Percentiles rank a stretch among this genome's conserved stretches.
Evolutionary conservation across 2,329 filamentous ascomycete genomes (phyloP).

Genomic region (Coniosporium tulheliwenetii): DNA sequence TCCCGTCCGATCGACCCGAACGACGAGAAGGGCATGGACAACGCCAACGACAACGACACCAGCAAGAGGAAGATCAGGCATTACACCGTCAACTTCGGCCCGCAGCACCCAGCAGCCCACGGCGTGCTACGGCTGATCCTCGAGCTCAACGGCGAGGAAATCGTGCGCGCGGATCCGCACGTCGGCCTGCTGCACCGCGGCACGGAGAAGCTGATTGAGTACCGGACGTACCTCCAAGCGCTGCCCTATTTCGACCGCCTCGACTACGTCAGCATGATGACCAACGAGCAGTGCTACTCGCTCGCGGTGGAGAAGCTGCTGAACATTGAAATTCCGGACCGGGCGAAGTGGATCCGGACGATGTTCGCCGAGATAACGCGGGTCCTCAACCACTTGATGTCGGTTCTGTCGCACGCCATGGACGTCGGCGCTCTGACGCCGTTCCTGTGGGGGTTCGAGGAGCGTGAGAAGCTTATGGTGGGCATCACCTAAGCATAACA

Average conservation of each 20-base stretch:
- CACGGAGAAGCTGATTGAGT: slow-evolving; percentile 99
- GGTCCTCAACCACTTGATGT: slow-evolving; percentile 95
- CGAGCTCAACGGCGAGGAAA: slow-evolving; percentile 95
- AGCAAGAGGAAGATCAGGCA: slow-evolving; percentile 80
- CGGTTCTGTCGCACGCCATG: slow-evolving; percentile 92
- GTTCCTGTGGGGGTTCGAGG: slow-evolving; percentile 98
- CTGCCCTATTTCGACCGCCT: slow-evolving; percentile 97
- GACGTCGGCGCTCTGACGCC: slow-evolving; percentile 95
- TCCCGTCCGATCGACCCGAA: slow-evolving; percentile 28
- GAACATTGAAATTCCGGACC: slow-evolving; percentile 87
- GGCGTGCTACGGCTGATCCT: slow-evolving; percentile 95
- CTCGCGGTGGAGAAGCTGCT: slow-evolving; percentile 95
- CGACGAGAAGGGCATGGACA: slow-evolving; percentile 26
- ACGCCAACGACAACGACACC: slow-evolving; percentile 25
- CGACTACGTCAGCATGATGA: slow-evolving; percentile 99
- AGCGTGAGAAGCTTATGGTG: slow-evolving; percentile 99
- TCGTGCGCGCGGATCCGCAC: slow-evolving; percentile 89
- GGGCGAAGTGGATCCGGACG: slow-evolving; percentile 94
- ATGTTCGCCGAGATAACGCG: slow-evolving; percentile 92
- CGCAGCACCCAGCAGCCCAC: slow-evolving; percentile 96
- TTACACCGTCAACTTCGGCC: slow-evolving; percentile 99
- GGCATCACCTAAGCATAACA: slow-evolving; percentile 13
- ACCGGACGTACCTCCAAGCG: slow-evolving; percentile 97
- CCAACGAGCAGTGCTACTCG: slow-evolving; percentile 95
- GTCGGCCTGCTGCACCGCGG: slow-evolving; percentile 91